Base-by-base conservation (phyloP, 352 stramenopile species). In the Blastocystis sp. region DNA sequence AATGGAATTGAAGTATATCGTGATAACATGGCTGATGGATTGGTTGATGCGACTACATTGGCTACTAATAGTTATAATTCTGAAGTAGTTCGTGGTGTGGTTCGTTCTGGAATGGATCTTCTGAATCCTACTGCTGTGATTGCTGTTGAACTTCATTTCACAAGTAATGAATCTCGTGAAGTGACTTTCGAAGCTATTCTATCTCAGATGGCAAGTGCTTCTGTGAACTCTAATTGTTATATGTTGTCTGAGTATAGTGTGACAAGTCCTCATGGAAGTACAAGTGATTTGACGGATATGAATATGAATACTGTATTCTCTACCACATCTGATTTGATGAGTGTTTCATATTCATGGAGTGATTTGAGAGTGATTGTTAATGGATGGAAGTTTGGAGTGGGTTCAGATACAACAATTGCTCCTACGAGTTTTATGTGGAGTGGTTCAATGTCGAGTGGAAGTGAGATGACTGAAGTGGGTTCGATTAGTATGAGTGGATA, bases 1-100 rank as follows among this genome's bases (percentile, higher is more conserved):
- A 80, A 80, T 61, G 69, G 69, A 11, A 71, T 63, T 59, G 69
- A 80, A 29, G 49, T 80, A 11, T 80, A 35, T 71, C 49, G 69
- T 32, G 54, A 66, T 24, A 77, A 80, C 29, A 73, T 80, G 69
- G 39, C 69, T 61, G 39, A 39, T 19, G 69, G 69, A 32, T 29
- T n/a, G 9, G 7, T 71, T 6, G 29, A 37, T 6, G 49, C 27
- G n/a, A 12, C 9, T 9, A 80, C 69, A 11, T n/a, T 73, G 29
- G 69, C 69, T 11, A 80, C 24, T 77, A 46, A 32, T 37, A 12
- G 5, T 11, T 80, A 71, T n/a, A n/a, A 24, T 4, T 29, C n/a
- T 16, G 29, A 16, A 5, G 32, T 52, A 24, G 43, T 52, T 46
- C 61, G 51, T 46, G 61, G 61, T 9, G n/a, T 73, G 32, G 51